Percentiles rank a stretch among this genome's conserved stretches.
Evolutionary conservation across 2,329 filamentous ascomycete genomes (phyloP).

Genomic region (Claviceps pazoutovae): DNA sequence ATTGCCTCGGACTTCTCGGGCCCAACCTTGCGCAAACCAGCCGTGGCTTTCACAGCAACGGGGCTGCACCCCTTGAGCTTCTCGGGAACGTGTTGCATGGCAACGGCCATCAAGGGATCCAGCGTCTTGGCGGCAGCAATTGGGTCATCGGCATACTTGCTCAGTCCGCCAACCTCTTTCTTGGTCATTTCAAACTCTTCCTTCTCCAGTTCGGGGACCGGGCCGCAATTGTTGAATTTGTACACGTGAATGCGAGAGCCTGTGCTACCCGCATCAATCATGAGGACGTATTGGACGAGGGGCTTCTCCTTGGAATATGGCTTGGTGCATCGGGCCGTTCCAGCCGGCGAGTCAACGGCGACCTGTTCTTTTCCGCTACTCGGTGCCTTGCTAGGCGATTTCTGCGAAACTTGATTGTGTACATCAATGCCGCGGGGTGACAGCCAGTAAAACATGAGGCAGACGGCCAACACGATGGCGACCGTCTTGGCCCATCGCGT

Average conservation of each 20-base stretch:
- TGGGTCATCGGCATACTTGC: constrained; percentile 75
- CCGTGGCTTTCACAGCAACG: constrained; percentile 94
- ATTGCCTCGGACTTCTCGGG: constrained; percentile 70
- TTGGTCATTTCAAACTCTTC: constrained; percentile 91
- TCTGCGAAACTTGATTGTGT: constrained; percentile 24
- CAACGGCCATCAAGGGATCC: constrained; percentile 75
- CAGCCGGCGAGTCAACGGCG: constrained; percentile 46
- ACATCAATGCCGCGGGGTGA: constrained; percentile 44
- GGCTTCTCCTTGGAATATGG: constrained; percentile 81
- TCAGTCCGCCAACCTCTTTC: constrained; percentile 71
- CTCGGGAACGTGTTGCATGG: constrained; percentile 72
- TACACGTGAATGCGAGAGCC: constrained; percentile 97
- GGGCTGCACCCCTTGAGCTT: constrained; percentile 85
- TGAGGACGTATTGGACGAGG: constrained; percentile 91
- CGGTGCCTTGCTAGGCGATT: not conserved
- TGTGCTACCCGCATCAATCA: constrained; percentile 97
- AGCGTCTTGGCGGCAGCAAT: constrained; percentile 80
- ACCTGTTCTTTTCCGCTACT: constrained; percentile 30
- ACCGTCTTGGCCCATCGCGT: constrained; percentile 52
- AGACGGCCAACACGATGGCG: constrained; percentile 44
- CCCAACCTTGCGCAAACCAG: constrained; percentile 79
- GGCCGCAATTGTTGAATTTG: constrained; percentile 96
- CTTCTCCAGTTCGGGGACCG: constrained; percentile 84
- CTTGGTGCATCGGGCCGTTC: constrained; percentile 63
- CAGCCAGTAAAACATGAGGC: constrained; percentile 50